A percentile compares a stretch with the other conserved stretches of the same genome.
Conservation (phyloP, 2,329 filamentous ascomycete species). For the Rhinocladiella similis region DNA sequence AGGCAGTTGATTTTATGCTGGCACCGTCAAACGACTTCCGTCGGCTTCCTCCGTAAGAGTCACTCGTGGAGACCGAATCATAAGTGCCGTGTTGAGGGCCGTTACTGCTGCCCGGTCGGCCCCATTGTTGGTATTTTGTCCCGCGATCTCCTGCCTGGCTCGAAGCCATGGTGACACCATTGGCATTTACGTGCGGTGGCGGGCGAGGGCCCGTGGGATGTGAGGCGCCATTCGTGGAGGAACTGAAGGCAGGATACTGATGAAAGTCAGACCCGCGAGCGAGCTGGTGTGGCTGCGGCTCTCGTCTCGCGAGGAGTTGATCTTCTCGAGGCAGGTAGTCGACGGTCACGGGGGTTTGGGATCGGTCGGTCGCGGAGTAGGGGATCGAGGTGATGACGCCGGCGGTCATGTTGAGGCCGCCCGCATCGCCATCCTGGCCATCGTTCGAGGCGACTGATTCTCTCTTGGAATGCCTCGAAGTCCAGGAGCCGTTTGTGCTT, state of each 20-base stretch:
- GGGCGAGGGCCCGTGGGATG: constrained; percentile 64
- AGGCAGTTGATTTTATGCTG: constrained; percentile 62
- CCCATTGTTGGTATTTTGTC: constrained; percentile 78
- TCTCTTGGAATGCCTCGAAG: constrained; percentile 71
- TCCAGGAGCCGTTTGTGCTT: constrained; percentile 64
- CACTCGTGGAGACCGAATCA: constrained; percentile 59
- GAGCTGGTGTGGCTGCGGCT: constrained; percentile 78
- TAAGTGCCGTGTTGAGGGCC: constrained; percentile 60
- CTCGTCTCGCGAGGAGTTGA: constrained; percentile 62
- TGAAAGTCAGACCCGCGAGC: constrained; percentile 83
- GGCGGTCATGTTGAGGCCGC: constrained; percentile 70
- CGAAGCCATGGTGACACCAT: constrained; percentile 66
- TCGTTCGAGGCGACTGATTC: constrained; percentile 73
- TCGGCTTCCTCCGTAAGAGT: constrained; percentile 52
- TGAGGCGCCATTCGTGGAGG: constrained; percentile 53
- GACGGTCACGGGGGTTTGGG: constrained; percentile 68
- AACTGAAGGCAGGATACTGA: constrained; percentile 78
- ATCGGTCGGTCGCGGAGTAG: constrained; percentile 72
- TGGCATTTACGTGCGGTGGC: constrained; percentile 48
- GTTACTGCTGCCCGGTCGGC: constrained; percentile 58
- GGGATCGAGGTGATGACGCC: constrained; percentile 86
- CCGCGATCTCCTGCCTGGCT: constrained; percentile 68
- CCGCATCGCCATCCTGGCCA: constrained; percentile 57
- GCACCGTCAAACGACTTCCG: constrained; percentile 64
- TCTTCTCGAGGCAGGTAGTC: constrained; percentile 72